These are phyloP conservation scores for Phylloporus sp. DNA, from an alignment of 1,284 basidiomycete genomes.

Conservation along the genomic window DNA sequence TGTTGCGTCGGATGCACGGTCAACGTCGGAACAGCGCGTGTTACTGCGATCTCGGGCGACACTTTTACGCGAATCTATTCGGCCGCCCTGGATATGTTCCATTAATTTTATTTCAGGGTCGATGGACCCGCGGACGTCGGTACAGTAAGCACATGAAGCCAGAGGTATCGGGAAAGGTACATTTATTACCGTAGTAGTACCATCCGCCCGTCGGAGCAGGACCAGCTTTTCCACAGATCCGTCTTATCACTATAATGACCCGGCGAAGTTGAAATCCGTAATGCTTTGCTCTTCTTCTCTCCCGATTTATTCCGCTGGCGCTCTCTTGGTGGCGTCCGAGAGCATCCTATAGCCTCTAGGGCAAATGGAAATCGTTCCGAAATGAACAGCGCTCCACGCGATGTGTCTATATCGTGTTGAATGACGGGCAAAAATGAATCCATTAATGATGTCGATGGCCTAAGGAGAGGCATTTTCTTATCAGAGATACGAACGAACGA, in stretches of 20 bases:
- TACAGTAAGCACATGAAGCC: not conserved
- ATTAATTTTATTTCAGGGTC: constrained; percentile 1
- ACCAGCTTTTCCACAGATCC: constrained; percentile 5
- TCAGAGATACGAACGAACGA: constrained; percentile 6
- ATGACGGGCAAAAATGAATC: constrained; percentile 9
- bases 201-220: constrained; percentile 15
- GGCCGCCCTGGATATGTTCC: not conserved
- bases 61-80: constrained; percentile 1
- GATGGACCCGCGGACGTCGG: not conserved
- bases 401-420: constrained; percentile 12
- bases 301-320: constrained; percentile 7
- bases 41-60: not conserved
- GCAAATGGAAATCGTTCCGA: constrained; percentile 14
- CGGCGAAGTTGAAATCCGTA: constrained; percentile 5
- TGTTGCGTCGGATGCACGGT: not conserved
- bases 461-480: constrained; percentile 5
- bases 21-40: no score
- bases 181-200: not conserved
- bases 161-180: not conserved
- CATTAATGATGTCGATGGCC: constrained; percentile 6
- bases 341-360: constrained; percentile 4
- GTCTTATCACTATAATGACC: constrained; percentile 14
- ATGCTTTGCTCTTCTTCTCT: constrained; percentile 3
- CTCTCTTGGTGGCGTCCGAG: constrained; percentile 10
- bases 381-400: constrained; percentile 25